A percentile compares a stretch with the other conserved stretches of the same genome.
phyloP scores from a whole-genome alignment of 1,284 basidiomycete genomes.

The Ceratobasidium sp. region DNA sequence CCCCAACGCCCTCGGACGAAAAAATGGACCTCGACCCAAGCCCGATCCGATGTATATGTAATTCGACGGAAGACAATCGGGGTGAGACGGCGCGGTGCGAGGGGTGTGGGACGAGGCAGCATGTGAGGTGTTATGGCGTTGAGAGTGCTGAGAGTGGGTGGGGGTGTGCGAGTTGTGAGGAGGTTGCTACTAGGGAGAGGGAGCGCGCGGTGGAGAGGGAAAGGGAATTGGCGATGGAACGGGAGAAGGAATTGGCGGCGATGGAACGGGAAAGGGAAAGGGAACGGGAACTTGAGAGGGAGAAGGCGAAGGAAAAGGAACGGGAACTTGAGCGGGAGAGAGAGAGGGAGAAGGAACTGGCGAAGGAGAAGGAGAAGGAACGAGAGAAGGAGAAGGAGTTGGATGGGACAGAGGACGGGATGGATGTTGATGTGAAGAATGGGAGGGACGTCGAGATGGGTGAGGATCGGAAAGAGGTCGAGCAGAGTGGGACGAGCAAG shows the following conservation, averaged over 20 bases:
- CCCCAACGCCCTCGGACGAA: background rate
- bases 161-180: conserved; percentile 45
- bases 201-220: conserved; percentile 1
- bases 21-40: too few relatives aligned
- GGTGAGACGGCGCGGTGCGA: conserved; percentile 49
- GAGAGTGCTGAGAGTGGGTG: conserved; percentile 31
- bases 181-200: background rate
- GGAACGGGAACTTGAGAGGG: background rate
- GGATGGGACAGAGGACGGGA: background rate
- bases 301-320: too few relatives aligned
- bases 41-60: conserved; percentile 49
- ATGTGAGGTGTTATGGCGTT: conserved; percentile 46
- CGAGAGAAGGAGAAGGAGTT: background rate
- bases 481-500: conserved; percentile 2
- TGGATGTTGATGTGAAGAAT: conserved; percentile 31
- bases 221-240: too few relatives aligned
- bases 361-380: background rate
- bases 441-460: conserved; percentile 9
- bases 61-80: conserved; percentile 47
- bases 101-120: conserved; percentile 48
- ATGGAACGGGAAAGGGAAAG: background rate
- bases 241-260: background rate
- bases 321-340: background rate
- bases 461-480: background rate
- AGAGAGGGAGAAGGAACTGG: background rate